These are phyloP conservation scores for Scopulariopsis brevicaulis DNA, from an alignment of 2,329 filamentous ascomycete genomes.

Conservation along the genomic window DNA sequence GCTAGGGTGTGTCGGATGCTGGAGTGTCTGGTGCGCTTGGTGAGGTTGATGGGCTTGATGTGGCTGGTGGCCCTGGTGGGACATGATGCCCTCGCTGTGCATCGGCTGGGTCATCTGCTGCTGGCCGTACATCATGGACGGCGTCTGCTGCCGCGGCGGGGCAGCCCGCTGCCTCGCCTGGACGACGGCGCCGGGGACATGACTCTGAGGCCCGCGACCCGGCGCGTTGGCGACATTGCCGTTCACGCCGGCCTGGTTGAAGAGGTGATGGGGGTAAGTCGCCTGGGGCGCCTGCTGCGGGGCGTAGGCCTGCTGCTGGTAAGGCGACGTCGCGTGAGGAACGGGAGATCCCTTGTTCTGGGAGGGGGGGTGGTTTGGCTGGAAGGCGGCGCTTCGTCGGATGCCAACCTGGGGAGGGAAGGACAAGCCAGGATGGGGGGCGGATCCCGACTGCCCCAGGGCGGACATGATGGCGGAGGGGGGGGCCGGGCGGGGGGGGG, in stretches of 20 bases:
- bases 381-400: slow-evolving; percentile 34
- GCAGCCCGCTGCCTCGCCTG: slow-evolving; percentile 31
- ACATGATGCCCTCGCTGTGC: slow-evolving; percentile 28
- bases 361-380: slow-evolving; percentile 34
- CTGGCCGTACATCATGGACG: slow-evolving; percentile 23
- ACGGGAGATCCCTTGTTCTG: slow-evolving; percentile 44
- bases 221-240: slow-evolving; percentile 34
- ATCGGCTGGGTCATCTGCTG: slow-evolving; percentile 26
- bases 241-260: slow-evolving; percentile 34
- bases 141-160: slow-evolving; percentile 32
- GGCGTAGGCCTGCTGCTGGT: slow-evolving; percentile 40
- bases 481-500: too few species aligned
- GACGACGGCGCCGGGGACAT: slow-evolving; percentile 35
- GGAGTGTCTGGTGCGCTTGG: slow-evolving; percentile 8
- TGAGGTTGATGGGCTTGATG: slow-evolving; percentile 15
- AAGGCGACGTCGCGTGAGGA: slow-evolving; percentile 41
- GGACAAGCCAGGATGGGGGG: slow-evolving; percentile 39
- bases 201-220: slow-evolving; percentile 29
- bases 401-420: slow-evolving; percentile 34
- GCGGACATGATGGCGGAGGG: slow-evolving; percentile 28
- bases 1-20: slow-evolving; percentile 8
- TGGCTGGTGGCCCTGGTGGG: slow-evolving; percentile 25
- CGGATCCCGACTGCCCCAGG: slow-evolving; percentile 36
- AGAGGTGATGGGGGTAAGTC: slow-evolving; percentile 41
- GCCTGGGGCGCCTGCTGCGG: slow-evolving; percentile 37